Percentiles rank a stretch among this genome's conserved stretches.
Evolutionary conservation across 1,284 basidiomycete genomes (phyloP).

Genomic region (Cutaneotrichosporon curvatum): DNA sequence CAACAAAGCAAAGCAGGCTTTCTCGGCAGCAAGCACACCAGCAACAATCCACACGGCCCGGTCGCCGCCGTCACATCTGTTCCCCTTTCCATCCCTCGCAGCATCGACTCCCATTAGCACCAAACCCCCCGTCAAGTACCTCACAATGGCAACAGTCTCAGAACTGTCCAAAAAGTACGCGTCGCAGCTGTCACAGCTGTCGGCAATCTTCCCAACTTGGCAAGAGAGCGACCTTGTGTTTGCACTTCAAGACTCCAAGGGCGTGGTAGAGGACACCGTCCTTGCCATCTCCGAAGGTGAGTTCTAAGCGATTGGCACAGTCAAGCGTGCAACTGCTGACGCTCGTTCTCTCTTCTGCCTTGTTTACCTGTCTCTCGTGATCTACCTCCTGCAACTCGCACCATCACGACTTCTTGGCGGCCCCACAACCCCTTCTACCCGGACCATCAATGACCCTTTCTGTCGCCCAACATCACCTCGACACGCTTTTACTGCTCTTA

Average conservation of each 20-base stretch:
- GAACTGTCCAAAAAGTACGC: constrained; percentile 40
- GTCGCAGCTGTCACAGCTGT: constrained; percentile 37
- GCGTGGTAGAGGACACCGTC: constrained; percentile 45
- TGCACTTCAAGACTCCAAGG: constrained; percentile 44
- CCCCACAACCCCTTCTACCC: not conserved
- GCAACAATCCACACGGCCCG: too few species aligned
- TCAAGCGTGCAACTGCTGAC: constrained; percentile 8
- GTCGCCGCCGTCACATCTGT: too few species aligned
- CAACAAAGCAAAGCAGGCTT: too few species aligned
- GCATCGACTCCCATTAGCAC: not conserved
- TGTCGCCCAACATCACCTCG: too few species aligned
- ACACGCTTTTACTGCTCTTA: too few species aligned
- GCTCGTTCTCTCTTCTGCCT: not conserved
- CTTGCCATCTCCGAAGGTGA: constrained; percentile 45
- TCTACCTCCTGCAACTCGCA: too few species aligned
- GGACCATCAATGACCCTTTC: not conserved
- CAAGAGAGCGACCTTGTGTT: constrained; percentile 42
- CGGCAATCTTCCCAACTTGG: constrained; percentile 46
- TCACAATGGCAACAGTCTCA: constrained; percentile 33
- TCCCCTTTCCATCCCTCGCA: too few species aligned
- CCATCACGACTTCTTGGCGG: too few species aligned
- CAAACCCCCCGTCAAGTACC: not conserved
- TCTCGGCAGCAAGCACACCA: too few species aligned
- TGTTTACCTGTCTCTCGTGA: not conserved
- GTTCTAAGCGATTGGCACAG: too few species aligned